These are phyloP conservation scores for Closterium sp. DNA, from an alignment of 139 green algal genomes.

Conservation along the genomic window DNA sequence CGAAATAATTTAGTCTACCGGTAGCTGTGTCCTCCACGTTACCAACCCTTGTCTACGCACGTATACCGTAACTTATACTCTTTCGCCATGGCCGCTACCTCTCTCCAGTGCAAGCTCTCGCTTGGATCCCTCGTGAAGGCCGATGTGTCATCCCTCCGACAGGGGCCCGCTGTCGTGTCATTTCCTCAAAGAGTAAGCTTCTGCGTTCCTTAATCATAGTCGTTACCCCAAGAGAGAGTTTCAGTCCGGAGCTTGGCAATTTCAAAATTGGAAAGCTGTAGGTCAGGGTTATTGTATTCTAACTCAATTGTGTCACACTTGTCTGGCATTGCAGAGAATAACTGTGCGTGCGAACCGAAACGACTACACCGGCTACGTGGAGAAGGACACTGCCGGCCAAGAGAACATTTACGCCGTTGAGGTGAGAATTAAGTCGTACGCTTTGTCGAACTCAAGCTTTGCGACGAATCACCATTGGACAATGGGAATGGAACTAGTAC, in stretches of 20 bases:
- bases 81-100: not conserved
- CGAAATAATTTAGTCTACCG: not conserved
- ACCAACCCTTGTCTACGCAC: not conserved
- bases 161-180: not conserved
- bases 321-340: not conserved
- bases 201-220: not conserved
- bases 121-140: not conserved
- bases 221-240: not conserved
- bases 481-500: not conserved
- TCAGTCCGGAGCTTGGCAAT: too few relatives aligned
- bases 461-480: not conserved
- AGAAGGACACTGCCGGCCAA: conserved; percentile 48
- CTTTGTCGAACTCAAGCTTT: not conserved
- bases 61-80: not conserved
- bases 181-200: not conserved
- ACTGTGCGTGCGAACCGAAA: not conserved
- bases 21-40: not conserved
- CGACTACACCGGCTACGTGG: conserved; percentile 36
- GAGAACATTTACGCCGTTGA: conserved; percentile 49
- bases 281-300: too few relatives aligned
- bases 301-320: not conserved
- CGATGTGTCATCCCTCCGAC: not conserved
- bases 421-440: not conserved
- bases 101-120: not conserved
- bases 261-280: too few relatives aligned